Evolutionary conservation across 495 filamentous ascomycete species (phyloP).

Genomic region (Aspergillus nanangensis): DNA sequence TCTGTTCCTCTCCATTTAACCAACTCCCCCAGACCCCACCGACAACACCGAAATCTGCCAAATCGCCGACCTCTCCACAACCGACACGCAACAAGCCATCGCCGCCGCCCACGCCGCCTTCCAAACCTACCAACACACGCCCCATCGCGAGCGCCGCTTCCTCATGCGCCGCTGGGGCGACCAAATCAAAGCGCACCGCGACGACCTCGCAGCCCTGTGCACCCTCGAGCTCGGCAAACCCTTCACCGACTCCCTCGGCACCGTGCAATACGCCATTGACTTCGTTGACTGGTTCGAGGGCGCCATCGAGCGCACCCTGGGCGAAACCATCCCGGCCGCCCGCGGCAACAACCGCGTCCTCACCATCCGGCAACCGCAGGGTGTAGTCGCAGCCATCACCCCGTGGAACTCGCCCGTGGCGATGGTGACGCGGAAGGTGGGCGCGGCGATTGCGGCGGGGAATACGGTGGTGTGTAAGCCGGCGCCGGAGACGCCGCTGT

Average conservation of each 20-base stretch:
- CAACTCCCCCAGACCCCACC: neutral
- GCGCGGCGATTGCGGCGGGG: constrained; percentile 19
- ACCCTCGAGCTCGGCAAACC: constrained; percentile 8
- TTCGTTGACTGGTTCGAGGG: constrained; percentile 15
- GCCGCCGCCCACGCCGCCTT: neutral
- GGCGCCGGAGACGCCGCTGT: constrained; percentile 7
- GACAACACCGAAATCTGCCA: neutral
- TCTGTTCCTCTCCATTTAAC: too few relatives aligned
- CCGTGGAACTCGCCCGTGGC: constrained; percentile 22
- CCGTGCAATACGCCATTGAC: constrained; percentile 5
- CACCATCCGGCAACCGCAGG: constrained; percentile 12
- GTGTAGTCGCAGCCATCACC: constrained; percentile 17
- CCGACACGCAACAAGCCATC: neutral
- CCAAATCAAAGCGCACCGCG: neutral
- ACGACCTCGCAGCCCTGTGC: constrained; percentile 8
- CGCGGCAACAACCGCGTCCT: constrained; percentile 9
- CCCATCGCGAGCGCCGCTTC: constrained; percentile 1
- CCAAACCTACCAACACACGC: neutral
- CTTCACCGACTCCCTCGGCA: constrained; percentile 5
- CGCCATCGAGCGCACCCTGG: constrained; percentile 2
- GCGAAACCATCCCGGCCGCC: constrained; percentile 15
- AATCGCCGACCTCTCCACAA: neutral
- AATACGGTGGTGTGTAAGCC: constrained; percentile 14
- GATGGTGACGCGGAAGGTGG: constrained; percentile 20
- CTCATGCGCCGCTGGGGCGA: constrained; percentile 4